These are phyloP conservation scores for Salvia miltiorrhiza DNA, from an alignment of 257 asterid genomes.

Conservation along the genomic window DNA sequence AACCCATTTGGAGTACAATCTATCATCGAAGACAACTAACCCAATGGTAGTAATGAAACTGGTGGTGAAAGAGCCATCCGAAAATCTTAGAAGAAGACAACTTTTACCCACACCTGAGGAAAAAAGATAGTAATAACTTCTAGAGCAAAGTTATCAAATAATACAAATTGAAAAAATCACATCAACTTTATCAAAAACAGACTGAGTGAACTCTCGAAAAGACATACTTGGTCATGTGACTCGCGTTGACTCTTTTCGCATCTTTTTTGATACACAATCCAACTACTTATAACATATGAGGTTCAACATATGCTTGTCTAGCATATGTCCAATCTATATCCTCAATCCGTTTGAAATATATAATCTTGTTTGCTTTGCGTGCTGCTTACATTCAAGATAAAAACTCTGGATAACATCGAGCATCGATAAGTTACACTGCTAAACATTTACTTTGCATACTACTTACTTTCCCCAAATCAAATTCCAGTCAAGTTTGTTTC, in stretches of 20 bases:
- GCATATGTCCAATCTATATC: background rate
- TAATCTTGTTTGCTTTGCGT: background rate
- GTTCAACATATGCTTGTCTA: background rate
- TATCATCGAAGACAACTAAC: constrained; percentile 29
- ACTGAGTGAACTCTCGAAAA: background rate
- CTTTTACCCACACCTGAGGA: constrained; percentile 87
- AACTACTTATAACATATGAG: background rate
- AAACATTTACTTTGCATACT: background rate
- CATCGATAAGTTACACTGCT: background rate
- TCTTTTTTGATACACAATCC: background rate
- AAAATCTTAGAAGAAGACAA: constrained; percentile 96
- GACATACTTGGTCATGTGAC: background rate
- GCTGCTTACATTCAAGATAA: background rate
- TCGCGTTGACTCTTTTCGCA: too few relatives aligned
- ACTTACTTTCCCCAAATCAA: background rate
- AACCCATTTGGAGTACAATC: background rate
- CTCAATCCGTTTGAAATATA: background rate
- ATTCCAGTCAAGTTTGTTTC: background rate
- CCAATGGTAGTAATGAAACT: constrained; percentile 92
- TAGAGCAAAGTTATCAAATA: constrained; percentile 7
- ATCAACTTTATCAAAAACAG: constrained; percentile 3
- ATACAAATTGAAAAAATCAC: background rate
- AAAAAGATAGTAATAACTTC: background rate
- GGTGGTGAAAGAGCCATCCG: constrained; percentile 98
- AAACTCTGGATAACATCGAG: background rate